Evolutionary conservation across 345 rosid genomes (phyloP), one percentile per base, ranked within the genome.

Genomic region (Punica granatum): DNA sequence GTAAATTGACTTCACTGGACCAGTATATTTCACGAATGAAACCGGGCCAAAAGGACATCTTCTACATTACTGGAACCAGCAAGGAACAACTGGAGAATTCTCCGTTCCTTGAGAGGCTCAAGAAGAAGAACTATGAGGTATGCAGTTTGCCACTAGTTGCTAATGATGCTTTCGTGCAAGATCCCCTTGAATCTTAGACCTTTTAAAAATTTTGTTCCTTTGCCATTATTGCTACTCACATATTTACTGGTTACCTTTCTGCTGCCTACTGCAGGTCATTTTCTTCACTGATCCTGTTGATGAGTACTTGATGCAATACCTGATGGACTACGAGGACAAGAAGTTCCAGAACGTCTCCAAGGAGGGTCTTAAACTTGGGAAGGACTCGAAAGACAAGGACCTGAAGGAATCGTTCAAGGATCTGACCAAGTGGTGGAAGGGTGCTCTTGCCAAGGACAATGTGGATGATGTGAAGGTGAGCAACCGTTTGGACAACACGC

Each of bases 221-320:
- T 13, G 60, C 3, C 4, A 10, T 9, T 31, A 34, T 16, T 44
- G n/a, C 21, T 25, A 41, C 59, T 25, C 21, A 49, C 28, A 7
- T 60, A 49, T 18, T 64, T 11, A 37, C 11, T 4, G 35, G 28
- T 14, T 60, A 18, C 25, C n/a, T 37, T 65, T 30, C 61, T 39
- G 16, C 32, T 49, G 19, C 0, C 9, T n/a, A 11, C 39, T 63
- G 63, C 90, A 93, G 97, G 99, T 94, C 60, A 94, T 94, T 74
- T 94, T 81, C 87, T 94, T 94, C 92, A 94, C 89, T 0, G 99
- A 91, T 80, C 96, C 98, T 3, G 98, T 91, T 65, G 99, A 91
- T 70, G 98, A 94, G 66, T 91, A 94, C 83, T 76, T 94, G 85
- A 91, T 91, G 99, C 99, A 91, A 77, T 94, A 94, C 70, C 77